A percentile compares a stretch with the other conserved stretches of the same genome.
These are phyloP conservation scores for Chenopodium formosanum DNA, from an alignment of 148 eudicot species.

Conservation along the genomic window DNA sequence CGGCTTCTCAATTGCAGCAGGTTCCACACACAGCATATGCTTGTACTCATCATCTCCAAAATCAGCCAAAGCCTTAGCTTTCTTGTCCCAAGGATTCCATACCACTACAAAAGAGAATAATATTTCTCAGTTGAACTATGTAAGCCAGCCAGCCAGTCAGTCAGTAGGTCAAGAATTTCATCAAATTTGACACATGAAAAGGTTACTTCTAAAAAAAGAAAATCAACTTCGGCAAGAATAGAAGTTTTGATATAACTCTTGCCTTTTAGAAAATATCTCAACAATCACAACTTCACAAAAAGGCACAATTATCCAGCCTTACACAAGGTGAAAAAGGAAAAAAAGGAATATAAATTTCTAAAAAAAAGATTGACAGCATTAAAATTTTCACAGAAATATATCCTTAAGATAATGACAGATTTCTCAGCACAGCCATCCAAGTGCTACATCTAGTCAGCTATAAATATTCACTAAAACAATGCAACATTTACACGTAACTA, in stretches of 20 bases:
- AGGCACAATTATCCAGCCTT: neutral
- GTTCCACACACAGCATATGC: constrained; percentile 87
- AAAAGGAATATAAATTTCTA: neutral
- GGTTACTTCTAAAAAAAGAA: neutral
- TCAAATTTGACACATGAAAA: neutral
- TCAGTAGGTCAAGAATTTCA: neutral
- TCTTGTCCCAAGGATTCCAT: constrained; percentile 98
- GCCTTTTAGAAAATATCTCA: neutral
- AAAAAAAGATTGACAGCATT: neutral
- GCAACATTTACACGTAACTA: neutral
- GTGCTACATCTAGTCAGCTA: neutral
- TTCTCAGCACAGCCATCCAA: neutral
- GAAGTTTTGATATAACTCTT: neutral
- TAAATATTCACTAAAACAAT: neutral
- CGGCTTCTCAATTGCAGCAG: constrained; percentile 84
- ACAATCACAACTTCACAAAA: neutral
- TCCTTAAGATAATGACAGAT: neutral
- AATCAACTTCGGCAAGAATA: neutral
- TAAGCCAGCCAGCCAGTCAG: neutral
- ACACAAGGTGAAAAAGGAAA: neutral
- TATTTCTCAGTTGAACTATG: neutral
- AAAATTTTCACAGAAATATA: neutral
- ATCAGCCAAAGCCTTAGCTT: constrained; percentile 83
- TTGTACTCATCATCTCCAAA: constrained; percentile 89
- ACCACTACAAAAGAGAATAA: constrained; percentile 50